Base-by-base conservation (phyloP, 2,329 filamentous ascomycete species). In the Gaeumannomyces sp. region DNA sequence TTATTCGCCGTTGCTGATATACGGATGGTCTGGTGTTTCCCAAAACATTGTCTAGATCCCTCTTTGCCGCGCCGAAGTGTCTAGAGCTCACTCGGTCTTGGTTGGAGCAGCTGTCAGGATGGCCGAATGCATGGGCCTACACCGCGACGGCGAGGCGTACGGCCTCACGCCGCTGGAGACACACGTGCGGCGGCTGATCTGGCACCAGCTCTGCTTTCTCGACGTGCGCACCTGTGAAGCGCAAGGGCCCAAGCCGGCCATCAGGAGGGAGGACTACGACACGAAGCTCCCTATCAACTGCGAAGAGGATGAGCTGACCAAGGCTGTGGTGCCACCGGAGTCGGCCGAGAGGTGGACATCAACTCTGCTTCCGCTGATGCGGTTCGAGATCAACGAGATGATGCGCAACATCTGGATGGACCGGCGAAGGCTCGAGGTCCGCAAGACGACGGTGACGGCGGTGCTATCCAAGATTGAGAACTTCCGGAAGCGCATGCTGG, bases 121-220 rank as follows among this genome's bases (percentile, higher is more conserved):
- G 73, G 90, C 89, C 8, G 88, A 92, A 76, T 92, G 89, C 70
- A 91, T 92, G 87, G 89, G 89, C 2, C 76, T 93, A 25, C 88
- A 93, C 72, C 83, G 88, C 11, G 90, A 93, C 68, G 88, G 88
- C 22, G 83, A 85, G 59, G 80, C 83, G 13, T 92, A 90, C 70
- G 85, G 84, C 1, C 81, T 89, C 65, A 84, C 81, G 3, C 83
- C 89, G 0, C 76, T 92, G 3, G 89, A 93, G 69, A 87, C 86
- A 0, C 89, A 93, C 64, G 80, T 92, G 3, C 85, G 90, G 16
- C 85, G 90, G 5, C 77, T 92, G 56, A 80, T 92, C 45, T 93
- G 90, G 90, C 88, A 92, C 72, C 89, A 93, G 70, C 80, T 93
- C 27, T 92, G 89, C 74, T 91, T 91, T 72, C 80, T 93, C 11